phyloP scores from a whole-genome alignment of 164 flowering plant species.

The Pachysandra terminalis region DNA sequence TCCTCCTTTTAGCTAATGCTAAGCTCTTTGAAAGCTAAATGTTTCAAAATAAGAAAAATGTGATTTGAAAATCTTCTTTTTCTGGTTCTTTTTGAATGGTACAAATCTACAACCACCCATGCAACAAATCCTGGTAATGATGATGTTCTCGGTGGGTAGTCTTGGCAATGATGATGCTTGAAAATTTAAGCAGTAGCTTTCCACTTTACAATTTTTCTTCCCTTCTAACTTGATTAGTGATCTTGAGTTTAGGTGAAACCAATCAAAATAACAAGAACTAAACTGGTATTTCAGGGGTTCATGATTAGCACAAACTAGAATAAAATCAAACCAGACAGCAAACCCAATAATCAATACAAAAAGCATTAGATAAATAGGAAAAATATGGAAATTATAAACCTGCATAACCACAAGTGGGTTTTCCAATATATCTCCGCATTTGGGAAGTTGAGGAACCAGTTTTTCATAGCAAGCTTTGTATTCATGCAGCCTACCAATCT shows the following conservation, averaged over 20 bases:
- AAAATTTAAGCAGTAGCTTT: not conserved
- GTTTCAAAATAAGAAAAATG: not conserved
- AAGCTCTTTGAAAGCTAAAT: not conserved
- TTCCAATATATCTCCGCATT: constrained; percentile 11
- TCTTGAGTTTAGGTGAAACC: not conserved
- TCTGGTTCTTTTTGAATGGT: not conserved
- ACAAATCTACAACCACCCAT: constrained; percentile 1
- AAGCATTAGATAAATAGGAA: not conserved
- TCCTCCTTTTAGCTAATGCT: not conserved
- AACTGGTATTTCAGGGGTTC: not conserved
- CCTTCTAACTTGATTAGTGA: not conserved
- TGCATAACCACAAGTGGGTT: constrained; percentile 26
- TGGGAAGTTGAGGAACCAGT: constrained; percentile 21
- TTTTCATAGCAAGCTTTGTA: constrained; percentile 26
- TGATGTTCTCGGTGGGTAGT: not conserved
- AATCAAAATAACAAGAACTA: not conserved
- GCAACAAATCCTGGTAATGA: not conserved
- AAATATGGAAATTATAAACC: constrained; percentile 11
- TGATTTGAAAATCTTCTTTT: not conserved
- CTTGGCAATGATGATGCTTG: constrained; percentile 2
- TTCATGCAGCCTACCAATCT: constrained; percentile 25
- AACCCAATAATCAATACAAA: not conserved
- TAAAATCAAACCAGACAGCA: not conserved
- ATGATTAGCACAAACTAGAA: not conserved
- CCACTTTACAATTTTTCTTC: not conserved